phyloP scores from a whole-genome alignment of 352 stramenopile species.

The Pythium oligandrum region DNA sequence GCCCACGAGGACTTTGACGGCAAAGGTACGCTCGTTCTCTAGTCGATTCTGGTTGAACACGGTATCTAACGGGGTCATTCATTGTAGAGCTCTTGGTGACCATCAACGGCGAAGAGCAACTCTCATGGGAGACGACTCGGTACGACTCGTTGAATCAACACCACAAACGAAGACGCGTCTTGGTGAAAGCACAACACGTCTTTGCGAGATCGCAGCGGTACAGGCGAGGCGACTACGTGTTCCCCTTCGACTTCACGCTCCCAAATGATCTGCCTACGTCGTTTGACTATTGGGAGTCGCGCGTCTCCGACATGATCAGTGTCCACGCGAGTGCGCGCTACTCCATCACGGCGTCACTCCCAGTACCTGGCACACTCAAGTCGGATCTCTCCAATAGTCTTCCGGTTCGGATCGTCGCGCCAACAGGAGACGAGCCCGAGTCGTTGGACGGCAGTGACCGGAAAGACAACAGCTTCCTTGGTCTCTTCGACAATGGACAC shows the following conservation, averaged over 20 bases:
- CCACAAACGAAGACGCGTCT: conserved; percentile 10
- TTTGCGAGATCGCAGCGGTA: conserved; percentile 7
- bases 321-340: conserved; percentile 1
- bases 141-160: conserved; percentile 1
- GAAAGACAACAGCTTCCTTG: too few species aligned
- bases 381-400: too few species aligned
- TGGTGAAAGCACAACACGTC: conserved; percentile 8
- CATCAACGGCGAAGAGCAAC: conserved; percentile 9
- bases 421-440: too few species aligned
- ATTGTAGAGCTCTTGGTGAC: conserved; percentile 6
- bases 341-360: too few species aligned
- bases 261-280: conserved; percentile 5
- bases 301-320: conserved; percentile 9
- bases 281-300: conserved; percentile 6
- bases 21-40: background rate
- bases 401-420: too few species aligned
- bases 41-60: background rate
- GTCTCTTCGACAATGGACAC: too few species aligned
- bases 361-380: too few species aligned
- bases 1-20: conserved; percentile 5
- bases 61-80: background rate
- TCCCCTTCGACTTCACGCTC: conserved; percentile 11
- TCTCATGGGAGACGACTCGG: conserved; percentile 11
- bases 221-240: conserved; percentile 8
- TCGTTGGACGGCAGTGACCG: too few species aligned